Evolutionary conservation across 2,329 filamentous ascomycete genomes (phyloP), one percentile per base, ranked within the genome.

Genomic region (Colletotrichum coccodes): DNA sequence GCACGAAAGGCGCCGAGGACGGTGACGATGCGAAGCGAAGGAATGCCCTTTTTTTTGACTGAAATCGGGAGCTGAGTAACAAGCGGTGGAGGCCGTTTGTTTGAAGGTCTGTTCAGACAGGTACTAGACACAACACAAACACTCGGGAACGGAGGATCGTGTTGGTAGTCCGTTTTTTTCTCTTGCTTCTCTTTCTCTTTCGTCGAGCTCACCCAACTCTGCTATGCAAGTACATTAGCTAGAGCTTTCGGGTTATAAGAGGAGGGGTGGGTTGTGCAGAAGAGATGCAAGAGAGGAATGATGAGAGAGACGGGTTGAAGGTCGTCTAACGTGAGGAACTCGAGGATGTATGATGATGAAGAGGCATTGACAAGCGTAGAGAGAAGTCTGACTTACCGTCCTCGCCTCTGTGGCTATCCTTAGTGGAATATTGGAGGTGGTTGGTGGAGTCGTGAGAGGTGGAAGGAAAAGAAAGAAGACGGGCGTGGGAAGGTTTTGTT

Each of bases 381-480:
- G 56, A 70, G 64, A 66, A 69, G 52, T 58, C 44, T 36, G 26
- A 67, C 70, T 70, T 62, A 72, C 71, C 71, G 61, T 71, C 71
- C 70, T 72, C 66, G 63, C 70, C 66, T 70, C 70, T 71, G 54
- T 59, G 70, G 68, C 68, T 68, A 49, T 60, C 60, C 68, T 71
- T 32, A 54, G 56, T 44, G 58, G 60, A 60, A 64, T 72, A 74
- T 73, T 62, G 73, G 74, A 77, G 75, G 77, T 76, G 76, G 76
- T 78, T 77, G 77, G 76, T 71, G 75, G 72, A 75, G 75, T 77
- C 76, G 75, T 78, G 74, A 69, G 66, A 79, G 75, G 76, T 75
- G 73, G 76, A 75, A 72, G 73, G 73, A 74, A 75, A 71, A 64
- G 64, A 71, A 64, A 63, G 61, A 70, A 64, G 59, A 60, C 60